Base-by-base conservation (phyloP, 202 grass and related monocot genomes). In the Zoysia matrella region DNA sequence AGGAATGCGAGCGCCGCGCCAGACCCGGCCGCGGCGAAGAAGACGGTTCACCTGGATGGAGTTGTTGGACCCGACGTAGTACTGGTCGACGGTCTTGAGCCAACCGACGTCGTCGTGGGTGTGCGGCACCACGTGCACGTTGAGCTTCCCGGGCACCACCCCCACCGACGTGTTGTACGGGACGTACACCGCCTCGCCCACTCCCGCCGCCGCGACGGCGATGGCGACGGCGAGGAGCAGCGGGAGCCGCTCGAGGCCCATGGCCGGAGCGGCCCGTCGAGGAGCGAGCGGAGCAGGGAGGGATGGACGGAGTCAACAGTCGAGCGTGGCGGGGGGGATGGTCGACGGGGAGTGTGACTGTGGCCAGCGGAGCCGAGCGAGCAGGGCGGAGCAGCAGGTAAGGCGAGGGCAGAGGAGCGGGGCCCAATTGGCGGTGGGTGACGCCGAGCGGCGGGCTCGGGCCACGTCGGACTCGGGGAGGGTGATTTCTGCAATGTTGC, bases 81-180 rank as follows among this genome's bases (percentile, higher is more conserved):
- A 22, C 22, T 22, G 22, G 22, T 22, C 22, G 22, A 22, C 22
- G 22, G 22, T 22, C 22, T 22, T 22, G 22, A 22, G 22, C 22
- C 22, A 22, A 0, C 22, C 22, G 22, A 22, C 22, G 22, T 22
- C 22, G 22, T 22, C 22, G 22, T 22, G 22, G 0, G 22, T 0
- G 22, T 22, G 22, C 22, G 22, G 22, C 22, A 22, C 22, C 22
- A 22, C 0, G 22, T 22, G 22, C 22, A 22, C 22, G 22, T 22
- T 22, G 0, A 22, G 22, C 22, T 22, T 22, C 22, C 22, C 22
- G 22, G 22, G 49, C 71, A 84, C 94, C 43, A 36, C 67, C 51
- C 87, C 78, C 54, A 83, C 90, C 53, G 92, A 91, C 75, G 95
- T 97, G 86, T 97, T 97, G 90, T 97, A 97, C 0, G 90, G 75